Base-by-base conservation (phyloP, 192 early-diverging fungal genomes). In the Paraglomus brasilianum region DNA sequence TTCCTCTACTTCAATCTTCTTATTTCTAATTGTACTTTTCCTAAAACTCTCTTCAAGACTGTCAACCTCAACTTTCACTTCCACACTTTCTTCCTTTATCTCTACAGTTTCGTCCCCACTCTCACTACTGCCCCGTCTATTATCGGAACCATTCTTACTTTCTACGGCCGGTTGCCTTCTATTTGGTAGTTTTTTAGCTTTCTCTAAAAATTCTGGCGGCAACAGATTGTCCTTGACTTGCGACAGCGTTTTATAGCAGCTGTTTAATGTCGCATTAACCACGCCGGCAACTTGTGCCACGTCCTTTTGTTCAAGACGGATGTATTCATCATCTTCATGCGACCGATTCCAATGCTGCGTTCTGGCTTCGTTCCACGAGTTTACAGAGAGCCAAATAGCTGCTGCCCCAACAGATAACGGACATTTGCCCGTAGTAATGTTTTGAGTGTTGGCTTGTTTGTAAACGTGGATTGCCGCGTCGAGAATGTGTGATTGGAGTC, bases 371-470 rank as follows among this genome's bases (percentile, higher is more conserved):
- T 88, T 88, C 75, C 81, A 88, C 52, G 81, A 73, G 78, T 69
- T 81, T 52, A 86, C 79, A 0, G 84, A 81, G 24, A 88, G 72
- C 76, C 85, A 88, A 46, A 88, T 82, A 39, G 81, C 79, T 4
- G 87, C 84, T 5, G 87, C 87, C 11, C 85, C 83, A 30, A 88
- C 81, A 10, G 85, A 85, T 8, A 85, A 79, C 0, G 87, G 87
- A 59, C 85, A 85, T 59, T 87, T 86, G 11, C 87, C 87, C 41
- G 85, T 84, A 3, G 85, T 85, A 50, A 87, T 72, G 30, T 81
- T 85, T 75, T 84, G 43, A 5, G 69, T 68, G 55, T 86, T 86
- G 4, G 87, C 87, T 7, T 82, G 80, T 41, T 79, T 83, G 30
- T 84, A 84, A 1, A 87, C 81, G 40, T 73, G 74, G 0, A 80